phyloP scores from a whole-genome alignment of 2,329 filamentous ascomycete genomes.

The Diatrype stigma region DNA sequence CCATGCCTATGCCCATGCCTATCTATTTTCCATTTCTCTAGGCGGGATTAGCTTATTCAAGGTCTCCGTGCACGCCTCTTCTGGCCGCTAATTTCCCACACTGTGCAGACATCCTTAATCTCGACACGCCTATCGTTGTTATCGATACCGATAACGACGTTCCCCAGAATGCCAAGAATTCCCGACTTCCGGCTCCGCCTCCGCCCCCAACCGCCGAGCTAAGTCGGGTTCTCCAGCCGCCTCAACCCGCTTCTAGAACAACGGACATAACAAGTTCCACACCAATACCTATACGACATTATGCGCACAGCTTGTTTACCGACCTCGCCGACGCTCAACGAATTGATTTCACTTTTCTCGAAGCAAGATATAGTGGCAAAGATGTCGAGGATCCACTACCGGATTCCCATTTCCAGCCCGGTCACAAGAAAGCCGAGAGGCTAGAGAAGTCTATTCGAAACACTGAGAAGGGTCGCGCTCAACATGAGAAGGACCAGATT shows the following conservation, averaged over 20 bases:
- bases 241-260: slow-evolving; percentile 26
- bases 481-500: slow-evolving; percentile 64
- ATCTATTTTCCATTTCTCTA: too few relatives aligned
- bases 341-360: slow-evolving; percentile 53
- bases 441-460: slow-evolving; percentile 61
- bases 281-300: slow-evolving; percentile 41
- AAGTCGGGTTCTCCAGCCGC: slow-evolving; percentile 22
- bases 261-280: slow-evolving; percentile 11
- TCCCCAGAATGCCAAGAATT: slow-evolving; percentile 18
- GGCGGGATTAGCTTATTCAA: too few relatives aligned
- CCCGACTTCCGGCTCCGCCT: too few relatives aligned
- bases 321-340: slow-evolving; percentile 53
- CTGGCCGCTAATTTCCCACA: slow-evolving; percentile 10
- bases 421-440: slow-evolving; percentile 56
- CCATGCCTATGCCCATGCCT: background rate
- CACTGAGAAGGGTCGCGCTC: slow-evolving; percentile 59
- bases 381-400: slow-evolving; percentile 50
- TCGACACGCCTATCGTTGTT: slow-evolving; percentile 70
- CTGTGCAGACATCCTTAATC: slow-evolving; percentile 62
- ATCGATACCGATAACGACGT: slow-evolving; percentile 48
- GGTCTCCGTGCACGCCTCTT: too few relatives aligned
- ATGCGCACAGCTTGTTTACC: slow-evolving; percentile 52
- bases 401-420: slow-evolving; percentile 48
- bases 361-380: slow-evolving; percentile 41
- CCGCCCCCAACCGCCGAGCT: too few relatives aligned